Evolutionary conservation across 768 basidiomycete genomes (phyloP).

Genomic region (Mrakia frigida): DNA sequence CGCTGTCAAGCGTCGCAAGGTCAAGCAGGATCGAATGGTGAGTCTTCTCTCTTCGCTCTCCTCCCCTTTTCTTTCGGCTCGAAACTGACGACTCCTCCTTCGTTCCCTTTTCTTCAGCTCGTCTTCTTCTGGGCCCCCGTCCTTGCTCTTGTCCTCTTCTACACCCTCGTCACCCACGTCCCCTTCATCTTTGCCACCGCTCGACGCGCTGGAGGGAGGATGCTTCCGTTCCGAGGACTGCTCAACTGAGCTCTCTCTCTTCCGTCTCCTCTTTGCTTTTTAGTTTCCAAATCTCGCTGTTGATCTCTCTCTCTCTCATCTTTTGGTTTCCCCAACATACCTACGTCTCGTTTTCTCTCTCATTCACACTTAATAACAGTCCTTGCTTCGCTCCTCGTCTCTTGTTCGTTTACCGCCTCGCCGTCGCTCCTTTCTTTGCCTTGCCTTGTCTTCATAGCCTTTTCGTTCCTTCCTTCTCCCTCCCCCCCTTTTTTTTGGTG

Average conservation of each 20-base stretch:
- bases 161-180: constrained; percentile 23
- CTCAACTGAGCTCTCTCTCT: not conserved
- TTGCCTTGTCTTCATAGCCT: too few relatives aligned
- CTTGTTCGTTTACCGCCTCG: too few relatives aligned
- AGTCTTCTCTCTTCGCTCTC: not conserved
- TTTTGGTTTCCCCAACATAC: not conserved
- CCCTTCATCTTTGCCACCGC: constrained; percentile 16
- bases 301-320: not conserved
- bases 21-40: constrained; percentile 24
- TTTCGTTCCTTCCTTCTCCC: too few relatives aligned
- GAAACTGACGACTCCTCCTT: not conserved
- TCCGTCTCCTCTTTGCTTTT: not conserved
- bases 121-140: constrained; percentile 23
- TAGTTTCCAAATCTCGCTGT: too few relatives aligned
- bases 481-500: too few relatives aligned
- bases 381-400: too few relatives aligned
- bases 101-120: not conserved
- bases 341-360: too few relatives aligned
- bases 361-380: too few relatives aligned
- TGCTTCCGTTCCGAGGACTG: constrained; percentile 16
- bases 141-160: constrained; percentile 20
- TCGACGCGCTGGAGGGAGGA: constrained; percentile 2
- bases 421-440: too few relatives aligned
- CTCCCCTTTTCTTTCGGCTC: not conserved
- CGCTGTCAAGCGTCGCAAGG: constrained; percentile 8